phyloP scores from a whole-genome alignment of 257 asterid species.

The Datura wrightii region DNA sequence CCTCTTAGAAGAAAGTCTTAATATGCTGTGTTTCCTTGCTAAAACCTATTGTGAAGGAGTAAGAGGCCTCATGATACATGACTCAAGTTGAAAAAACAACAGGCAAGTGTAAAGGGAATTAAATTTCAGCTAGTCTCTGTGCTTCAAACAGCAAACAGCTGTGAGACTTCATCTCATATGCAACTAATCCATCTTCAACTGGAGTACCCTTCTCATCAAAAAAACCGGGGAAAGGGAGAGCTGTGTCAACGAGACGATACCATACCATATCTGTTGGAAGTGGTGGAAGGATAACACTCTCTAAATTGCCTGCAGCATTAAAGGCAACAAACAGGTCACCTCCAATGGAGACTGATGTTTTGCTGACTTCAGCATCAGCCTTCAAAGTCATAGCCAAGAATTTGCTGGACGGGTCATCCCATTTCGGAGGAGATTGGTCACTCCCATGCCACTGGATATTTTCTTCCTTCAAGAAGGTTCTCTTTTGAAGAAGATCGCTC shows the following conservation, averaged over 20 bases:
- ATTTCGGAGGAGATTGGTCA: slow-evolving; percentile 58
- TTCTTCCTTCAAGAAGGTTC: slow-evolving; percentile 62
- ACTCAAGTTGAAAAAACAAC: not conserved
- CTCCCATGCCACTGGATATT: slow-evolving; percentile 77
- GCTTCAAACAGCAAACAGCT: slow-evolving; percentile 87
- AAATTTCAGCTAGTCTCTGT: slow-evolving; percentile 12
- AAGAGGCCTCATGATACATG: not conserved
- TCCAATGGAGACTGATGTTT: slow-evolving; percentile 30
- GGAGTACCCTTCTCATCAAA: slow-evolving; percentile 61
- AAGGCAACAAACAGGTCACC: slow-evolving; percentile 75
- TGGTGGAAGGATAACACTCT: slow-evolving; percentile 61
- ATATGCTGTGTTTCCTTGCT: not conserved
- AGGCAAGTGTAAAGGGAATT: not conserved
- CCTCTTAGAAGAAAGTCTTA: slow-evolving; percentile 9
- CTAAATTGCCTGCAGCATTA: slow-evolving; percentile 60
- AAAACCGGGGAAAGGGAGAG: slow-evolving; percentile 77
- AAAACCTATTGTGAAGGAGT: not conserved
- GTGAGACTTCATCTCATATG: slow-evolving; percentile 74
- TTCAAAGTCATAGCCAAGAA: slow-evolving; percentile 76
- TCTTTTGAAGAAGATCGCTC: slow-evolving; percentile 75
- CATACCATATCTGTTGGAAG: slow-evolving; percentile 54
- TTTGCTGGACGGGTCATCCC: slow-evolving; percentile 75
- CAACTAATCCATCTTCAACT: slow-evolving; percentile 46
- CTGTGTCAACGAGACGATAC: slow-evolving; percentile 78
- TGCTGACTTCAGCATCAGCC: slow-evolving; percentile 39